phyloP scores from a whole-genome alignment of 208 protist species.

The Sergeia podlipaevii region DNA sequence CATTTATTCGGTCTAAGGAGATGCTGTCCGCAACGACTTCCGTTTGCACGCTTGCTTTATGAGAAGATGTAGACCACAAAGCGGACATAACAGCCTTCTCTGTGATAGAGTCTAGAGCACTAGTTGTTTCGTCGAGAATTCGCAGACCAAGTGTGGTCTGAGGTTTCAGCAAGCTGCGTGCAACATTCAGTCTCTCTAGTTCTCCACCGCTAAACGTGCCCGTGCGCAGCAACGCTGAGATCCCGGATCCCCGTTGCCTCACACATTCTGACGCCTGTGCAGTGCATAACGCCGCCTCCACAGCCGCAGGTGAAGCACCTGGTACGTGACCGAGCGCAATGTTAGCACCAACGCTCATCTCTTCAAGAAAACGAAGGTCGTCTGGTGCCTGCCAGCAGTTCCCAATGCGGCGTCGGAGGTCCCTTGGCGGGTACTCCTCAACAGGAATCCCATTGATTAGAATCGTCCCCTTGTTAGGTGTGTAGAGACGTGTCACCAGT shows the following conservation, averaged over 20 bases:
- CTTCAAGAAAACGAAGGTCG: conserved; percentile 43
- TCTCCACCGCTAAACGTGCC: conserved; percentile 67
- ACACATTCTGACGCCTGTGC: conserved; percentile 34
- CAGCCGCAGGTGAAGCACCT: conserved; percentile 10
- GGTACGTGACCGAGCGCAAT: conserved; percentile 53
- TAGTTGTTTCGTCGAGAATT: conserved; percentile 69
- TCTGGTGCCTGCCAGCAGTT: conserved; percentile 56
- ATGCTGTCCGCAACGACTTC: conserved; percentile 3
- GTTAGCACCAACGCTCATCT: conserved; percentile 46
- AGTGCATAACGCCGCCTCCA: conserved; percentile 22
- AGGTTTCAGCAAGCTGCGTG: conserved; percentile 45
- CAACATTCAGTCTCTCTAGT: conserved; percentile 53
- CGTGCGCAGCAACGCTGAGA: conserved; percentile 13
- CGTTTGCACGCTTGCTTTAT: background rate
- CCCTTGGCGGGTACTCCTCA: conserved; percentile 34
- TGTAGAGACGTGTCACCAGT: conserved; percentile 51
- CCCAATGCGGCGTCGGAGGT: conserved; percentile 49
- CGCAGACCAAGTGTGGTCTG: conserved; percentile 18
- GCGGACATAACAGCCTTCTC: conserved; percentile 32
- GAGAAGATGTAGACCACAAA: background rate
- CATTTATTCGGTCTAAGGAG: background rate
- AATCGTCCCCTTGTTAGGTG: conserved; percentile 44
- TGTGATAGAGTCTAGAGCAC: conserved; percentile 57
- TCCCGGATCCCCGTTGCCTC: conserved; percentile 29
- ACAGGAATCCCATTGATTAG: conserved; percentile 50